Base-by-base conservation (phyloP, 805 yeast species). In the Yamadazyma nakazawae region DNA sequence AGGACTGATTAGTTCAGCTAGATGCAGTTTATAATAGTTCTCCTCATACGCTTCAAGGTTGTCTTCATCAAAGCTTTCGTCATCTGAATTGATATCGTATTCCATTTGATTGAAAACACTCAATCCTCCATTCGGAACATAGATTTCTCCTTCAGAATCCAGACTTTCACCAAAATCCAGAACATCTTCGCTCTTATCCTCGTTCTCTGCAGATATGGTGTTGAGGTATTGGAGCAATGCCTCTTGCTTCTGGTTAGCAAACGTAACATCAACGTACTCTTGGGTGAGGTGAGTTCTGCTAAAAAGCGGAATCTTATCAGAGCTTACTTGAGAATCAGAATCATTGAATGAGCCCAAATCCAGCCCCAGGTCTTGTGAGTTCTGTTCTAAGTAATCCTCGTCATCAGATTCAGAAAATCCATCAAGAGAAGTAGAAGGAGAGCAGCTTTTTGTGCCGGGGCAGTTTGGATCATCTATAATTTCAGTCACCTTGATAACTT, bases 41-140 rank as follows among this genome's bases (percentile, higher is more conserved):
- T 28, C 32, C 11, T 28, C 32, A 13, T 28, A 28, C 32, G 4
- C 32, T 13, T 13, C 18, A 16, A n/a, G 19, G 19, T 34, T n/a
- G 8, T 39, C 43, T 34, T 47, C 46, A 31, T 32, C 28, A 19
- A 19, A n/a, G n/a, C 21, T 39, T 13, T 46, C 43, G 18, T 31
- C 38, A 30, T 25, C 37, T 18, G 37, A 34, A 34, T 34, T 18
- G n/a, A 10, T 4, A 11, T 16, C 11, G 37, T 34, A 19, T 17
- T 37, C 28, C 39, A 37, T 21, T 37, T 19, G 39, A 37, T 21
- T 19, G 26, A 37, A 37, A 9, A 37, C 14, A 12, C 39, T 21
- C 28, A 34, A 34, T 10, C 37, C 19, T 11, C 32, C 32, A 9
- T 28, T 5, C 9, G 32, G 32, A 5, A 28, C 32, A 13, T 5